Base-by-base conservation (phyloP, 352 stramenopile species). In the Globisporangium acanthophoron region DNA sequence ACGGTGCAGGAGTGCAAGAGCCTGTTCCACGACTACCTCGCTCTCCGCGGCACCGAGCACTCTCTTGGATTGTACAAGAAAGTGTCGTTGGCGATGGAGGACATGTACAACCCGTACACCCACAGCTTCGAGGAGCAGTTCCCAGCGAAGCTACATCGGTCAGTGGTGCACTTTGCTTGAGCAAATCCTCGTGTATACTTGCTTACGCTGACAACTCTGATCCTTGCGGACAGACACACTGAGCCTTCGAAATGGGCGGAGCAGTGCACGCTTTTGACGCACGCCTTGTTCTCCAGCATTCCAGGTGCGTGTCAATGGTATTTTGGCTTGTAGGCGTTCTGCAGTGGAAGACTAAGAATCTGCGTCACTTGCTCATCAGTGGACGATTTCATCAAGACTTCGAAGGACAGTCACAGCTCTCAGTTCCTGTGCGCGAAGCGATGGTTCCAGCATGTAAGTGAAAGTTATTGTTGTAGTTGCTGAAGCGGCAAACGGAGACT, bases 381-480 rank as follows among this genome's bases (percentile, higher is more conserved):
- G 12, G 74, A 83, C 52, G 84, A 93, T 63, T 90, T 93, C n/a
- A 62, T 88, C 52, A 69, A 61, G 20, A 61, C 60, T 8, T 84
- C 74, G 16, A 91, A 88, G 53, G 70, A 71, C 7, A 49, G 59
- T 15, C 77, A 85, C 57, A 87, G 74, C 1, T 31, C 58, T 35
- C 70, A 88, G 27, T 95, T 92, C 52, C 60, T 74, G 39, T 73
- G 68, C 35, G 76, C 80, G 20, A 91, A 85, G 54, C 79, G 76
- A 11, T 95, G 84, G 84, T 94, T 94, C 57, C 84, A 94, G 54
- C 82, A 95, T 61, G 86, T 95, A 74, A 16, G 79, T 66, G 31
- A 5, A 43, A 12, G 18, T n/a, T 31, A 18, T 52, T 31, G 48
- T 12, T 59, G 53, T 40, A 47, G 12, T 5, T 18, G 1, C 43